Base-by-base conservation (phyloP, 495 filamentous ascomycete genomes). In the Bathelium albidoporum region DNA sequence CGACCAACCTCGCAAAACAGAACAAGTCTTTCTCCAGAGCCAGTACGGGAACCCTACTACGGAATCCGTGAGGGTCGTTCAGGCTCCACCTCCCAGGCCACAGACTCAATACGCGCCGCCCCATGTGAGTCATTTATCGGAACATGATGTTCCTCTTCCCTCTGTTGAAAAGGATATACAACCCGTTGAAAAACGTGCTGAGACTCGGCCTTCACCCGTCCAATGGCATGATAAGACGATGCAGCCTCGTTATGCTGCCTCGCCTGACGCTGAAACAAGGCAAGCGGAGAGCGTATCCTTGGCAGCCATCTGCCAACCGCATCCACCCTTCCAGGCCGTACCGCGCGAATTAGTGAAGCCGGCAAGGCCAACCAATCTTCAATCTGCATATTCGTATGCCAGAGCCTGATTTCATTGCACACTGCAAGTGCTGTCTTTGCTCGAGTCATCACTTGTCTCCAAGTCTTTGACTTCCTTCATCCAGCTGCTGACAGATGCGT, bases 111-210 rank as follows among this genome's bases (percentile, higher is more conserved):
- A n/a, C n/a, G 20, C 7, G 20, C 9, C 49, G 5, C 49, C 29
- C 24, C 49, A 5, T 29, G 7, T 9, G 9, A 55, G 24, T 16
- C 24, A n/a, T 0, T 7, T 29, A 3, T 55, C 49, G 20, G 49
- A 55, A 55, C 49, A 55, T 29, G 49, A 55, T 55, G 49, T 55
- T 20, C 49, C 49, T 55, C 24, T 55, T 55, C 49, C 49, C 26
- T 55, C 49, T 55, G 49, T 55, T 28, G 49, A 55, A 24, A 24
- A 55, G 0, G 49, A 55, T 16, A 9, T 55, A 7, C 22, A 29
- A 12, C 7, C 49, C 20, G n/a, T n/a, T n/a, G n/a, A n/a, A n/a
- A n/a, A n/a, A n/a, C n/a, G n/a, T n/a, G n/a, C n/a, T n/a, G n/a
- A n/a, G n/a, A 29, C 24, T 11, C 22, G 20, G 20, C 22, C 12